Base-by-base conservation (phyloP, 805 yeast genomes). In the Metschnikowia orientalis region DNA sequence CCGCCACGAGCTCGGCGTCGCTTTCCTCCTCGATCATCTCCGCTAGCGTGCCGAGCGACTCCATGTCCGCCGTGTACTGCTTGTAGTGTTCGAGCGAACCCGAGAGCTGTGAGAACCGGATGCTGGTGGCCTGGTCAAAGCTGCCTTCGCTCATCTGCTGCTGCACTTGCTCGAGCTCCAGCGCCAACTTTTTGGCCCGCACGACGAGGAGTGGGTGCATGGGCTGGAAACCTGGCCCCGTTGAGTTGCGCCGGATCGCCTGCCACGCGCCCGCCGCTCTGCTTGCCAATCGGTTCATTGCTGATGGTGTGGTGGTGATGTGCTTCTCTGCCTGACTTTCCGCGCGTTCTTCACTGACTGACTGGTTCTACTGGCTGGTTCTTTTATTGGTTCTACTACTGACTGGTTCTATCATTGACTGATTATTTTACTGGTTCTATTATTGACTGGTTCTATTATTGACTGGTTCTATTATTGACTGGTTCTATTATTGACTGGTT, bases 171-270 rank as follows among this genome's bases (percentile, higher is more conserved):
- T 37, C 40, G 38, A 49, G 58, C 34, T 65, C 66, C 9, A 30
- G 17, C 19, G 51, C 32, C 53, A 66, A 52, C 8, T 34, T 30
- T 32, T 61, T 56, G 1, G 66, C 71, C 40, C 71, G 42, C 42
- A 57, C 46, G 11, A 60, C 40, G 10, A 66, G 50, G n/a, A 63
- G 49, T 2, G 72, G 72, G 32, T 66, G 72, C 18, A 66, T 51
- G 9, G 49, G 50, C 20, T 37, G 35, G 29, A 38, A 37, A n/a
- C 17, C 19, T 4, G 37, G 30, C 14, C 20, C 19, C 3, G 26
- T 23, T 11, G 35, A 22, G 30, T 40, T 42, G 18, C 9, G 16
- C 23, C 28, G 18, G n/a, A 32, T 18, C 4, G 30, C n/a, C n/a
- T n/a, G n/a, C n/a, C n/a, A n/a, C n/a, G n/a, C n/a, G n/a, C n/a